Percentiles rank a stretch among this genome's conserved stretches.
Evolutionary conservation across 305 asterid species (phyloP).

Genomic region (Fraxinus paxiana): DNA sequence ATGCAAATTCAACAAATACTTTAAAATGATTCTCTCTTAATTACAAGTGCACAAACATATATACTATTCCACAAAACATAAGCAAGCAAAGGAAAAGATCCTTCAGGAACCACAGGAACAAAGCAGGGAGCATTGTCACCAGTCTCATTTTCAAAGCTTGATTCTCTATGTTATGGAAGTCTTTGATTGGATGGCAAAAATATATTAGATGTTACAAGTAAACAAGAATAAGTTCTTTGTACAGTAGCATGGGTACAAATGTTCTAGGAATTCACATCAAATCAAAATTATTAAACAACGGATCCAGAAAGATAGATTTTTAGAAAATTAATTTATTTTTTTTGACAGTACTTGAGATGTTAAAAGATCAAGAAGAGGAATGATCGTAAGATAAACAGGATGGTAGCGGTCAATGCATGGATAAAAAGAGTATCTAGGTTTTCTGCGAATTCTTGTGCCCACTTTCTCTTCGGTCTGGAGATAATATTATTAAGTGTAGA

Average conservation of each 20-base stretch:
- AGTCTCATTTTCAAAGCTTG: background rate
- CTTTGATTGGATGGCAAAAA: background rate
- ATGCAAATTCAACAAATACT: background rate
- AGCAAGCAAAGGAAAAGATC: background rate
- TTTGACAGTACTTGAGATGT: background rate
- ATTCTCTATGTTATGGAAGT: background rate
- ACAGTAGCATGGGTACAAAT: background rate
- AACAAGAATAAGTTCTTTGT: background rate
- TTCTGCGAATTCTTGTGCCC: background rate
- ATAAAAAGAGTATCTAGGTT: conserved; percentile 1
- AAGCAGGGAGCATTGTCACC: background rate
- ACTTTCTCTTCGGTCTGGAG: background rate
- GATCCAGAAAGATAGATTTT: background rate
- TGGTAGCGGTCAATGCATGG: background rate
- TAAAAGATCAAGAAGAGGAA: background rate
- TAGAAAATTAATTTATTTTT: background rate
- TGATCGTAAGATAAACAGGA: background rate
- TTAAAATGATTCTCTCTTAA: background rate
- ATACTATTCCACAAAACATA: background rate
- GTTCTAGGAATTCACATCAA: background rate
- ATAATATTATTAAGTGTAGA: background rate
- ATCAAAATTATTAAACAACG: background rate
- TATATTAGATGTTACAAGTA: background rate
- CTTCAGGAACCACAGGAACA: conserved; percentile 4
- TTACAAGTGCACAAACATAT: background rate